Conservation (phyloP, 768 basidiomycete species). For the Agrocybe pediades region DNA sequence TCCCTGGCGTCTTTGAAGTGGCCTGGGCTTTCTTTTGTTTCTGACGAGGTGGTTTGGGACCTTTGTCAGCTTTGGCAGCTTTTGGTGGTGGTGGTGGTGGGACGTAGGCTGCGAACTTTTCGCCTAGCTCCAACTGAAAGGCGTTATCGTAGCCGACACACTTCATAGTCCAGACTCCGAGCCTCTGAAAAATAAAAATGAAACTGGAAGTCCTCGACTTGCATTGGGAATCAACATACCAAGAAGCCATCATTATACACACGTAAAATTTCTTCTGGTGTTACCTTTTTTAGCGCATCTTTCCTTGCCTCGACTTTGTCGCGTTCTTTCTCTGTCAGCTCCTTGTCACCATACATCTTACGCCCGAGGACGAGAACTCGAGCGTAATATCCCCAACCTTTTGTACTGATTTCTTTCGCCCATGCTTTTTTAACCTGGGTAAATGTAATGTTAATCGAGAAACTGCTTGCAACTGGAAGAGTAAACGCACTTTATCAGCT, state of each 20-base stretch:
- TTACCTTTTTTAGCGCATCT: constrained; percentile 16
- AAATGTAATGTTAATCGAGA: background rate
- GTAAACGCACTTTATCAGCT: constrained; percentile 1
- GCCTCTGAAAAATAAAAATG: background rate
- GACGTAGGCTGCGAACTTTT: constrained; percentile 10
- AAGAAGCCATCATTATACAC: constrained; percentile 33
- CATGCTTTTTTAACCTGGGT: constrained; percentile 29
- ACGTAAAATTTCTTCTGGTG: constrained; percentile 23
- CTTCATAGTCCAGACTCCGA: constrained; percentile 21
- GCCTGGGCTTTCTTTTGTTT: background rate
- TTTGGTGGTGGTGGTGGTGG: constrained; percentile 3
- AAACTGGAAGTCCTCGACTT: background rate
- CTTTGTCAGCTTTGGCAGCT: background rate
- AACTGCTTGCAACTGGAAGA: background rate
- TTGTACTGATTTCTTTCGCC: constrained; percentile 25
- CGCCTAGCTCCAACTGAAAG: constrained; percentile 15
- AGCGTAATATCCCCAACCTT: constrained; percentile 26
- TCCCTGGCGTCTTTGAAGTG: no score
- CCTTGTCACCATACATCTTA: constrained; percentile 18
- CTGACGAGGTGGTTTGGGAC: background rate
- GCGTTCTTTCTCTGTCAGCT: constrained; percentile 28
- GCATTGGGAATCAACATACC: constrained; percentile 19
- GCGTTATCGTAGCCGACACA: constrained; percentile 23
- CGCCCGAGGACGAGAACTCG: constrained; percentile 30
- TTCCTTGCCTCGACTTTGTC: constrained; percentile 2